Evolutionary conservation across 2,329 filamentous ascomycete species (phyloP).

Genomic region (Paecilomyces dactylethromorphus): DNA sequence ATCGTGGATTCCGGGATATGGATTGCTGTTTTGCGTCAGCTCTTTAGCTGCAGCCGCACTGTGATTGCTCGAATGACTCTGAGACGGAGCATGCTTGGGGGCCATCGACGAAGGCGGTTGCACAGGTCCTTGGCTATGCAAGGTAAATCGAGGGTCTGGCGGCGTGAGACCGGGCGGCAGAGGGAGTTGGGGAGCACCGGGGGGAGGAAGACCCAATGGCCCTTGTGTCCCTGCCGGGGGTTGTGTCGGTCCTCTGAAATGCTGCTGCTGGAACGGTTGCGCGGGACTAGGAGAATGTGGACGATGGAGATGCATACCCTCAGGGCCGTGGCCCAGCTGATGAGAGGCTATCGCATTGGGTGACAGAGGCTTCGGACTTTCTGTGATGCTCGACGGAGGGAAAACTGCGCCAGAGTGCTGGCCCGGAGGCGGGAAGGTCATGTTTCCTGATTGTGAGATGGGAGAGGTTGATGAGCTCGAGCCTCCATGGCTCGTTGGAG

Average conservation of each 20-base stretch:
- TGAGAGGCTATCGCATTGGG: slow-evolving; percentile 36
- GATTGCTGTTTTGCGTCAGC: slow-evolving; percentile 13
- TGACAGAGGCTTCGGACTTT: slow-evolving; percentile 74
- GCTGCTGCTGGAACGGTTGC: slow-evolving; percentile 34
- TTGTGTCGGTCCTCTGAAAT: slow-evolving; percentile 15
- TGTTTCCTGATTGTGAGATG: slow-evolving; percentile 35
- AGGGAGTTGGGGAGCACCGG: slow-evolving; percentile 37
- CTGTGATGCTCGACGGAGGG: slow-evolving; percentile 67
- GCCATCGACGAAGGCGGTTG: slow-evolving; percentile 24
- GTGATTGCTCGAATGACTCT: slow-evolving; percentile 29
- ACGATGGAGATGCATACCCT: slow-evolving; percentile 33
- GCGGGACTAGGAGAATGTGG: slow-evolving; percentile 37
- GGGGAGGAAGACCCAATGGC: slow-evolving; percentile 28
- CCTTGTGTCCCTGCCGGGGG: slow-evolving; percentile 7
- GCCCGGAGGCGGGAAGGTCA: slow-evolving; percentile 34
- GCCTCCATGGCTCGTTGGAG: slow-evolving; percentile 51
- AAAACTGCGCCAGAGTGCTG: slow-evolving; percentile 53
- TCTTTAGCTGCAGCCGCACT: slow-evolving; percentile 21
- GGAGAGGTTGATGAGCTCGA: slow-evolving; percentile 52
- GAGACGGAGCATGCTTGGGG: slow-evolving; percentile 28
- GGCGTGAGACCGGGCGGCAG: slow-evolving; percentile 36
- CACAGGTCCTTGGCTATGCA: slow-evolving; percentile 31
- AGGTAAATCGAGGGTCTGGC: slow-evolving; percentile 36
- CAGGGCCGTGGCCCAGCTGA: slow-evolving; percentile 28
- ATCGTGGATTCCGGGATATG: slow-evolving; percentile 13